These are phyloP conservation scores for Flaveria sonorensis DNA, from an alignment of 129 eudicot species.

Conservation along the genomic window DNA sequence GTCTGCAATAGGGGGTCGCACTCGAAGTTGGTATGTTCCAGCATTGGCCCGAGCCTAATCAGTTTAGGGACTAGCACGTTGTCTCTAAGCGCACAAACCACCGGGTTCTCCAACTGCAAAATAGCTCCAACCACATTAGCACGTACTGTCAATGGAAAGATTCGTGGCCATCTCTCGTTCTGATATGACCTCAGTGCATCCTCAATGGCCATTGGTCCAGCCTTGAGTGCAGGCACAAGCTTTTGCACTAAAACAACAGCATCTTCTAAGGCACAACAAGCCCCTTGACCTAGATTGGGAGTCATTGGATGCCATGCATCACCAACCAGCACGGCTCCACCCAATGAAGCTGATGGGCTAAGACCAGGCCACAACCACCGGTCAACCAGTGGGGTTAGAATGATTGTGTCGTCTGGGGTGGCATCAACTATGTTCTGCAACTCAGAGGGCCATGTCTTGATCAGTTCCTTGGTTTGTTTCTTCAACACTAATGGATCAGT, in stretches of 20 bases:
- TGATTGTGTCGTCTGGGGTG: slow-evolving; percentile 72
- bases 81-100: slow-evolving; percentile 72
- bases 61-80: slow-evolving; percentile 72
- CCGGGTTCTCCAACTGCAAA: slow-evolving; percentile 76
- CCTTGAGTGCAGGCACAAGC: slow-evolving; percentile 52
- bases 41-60: slow-evolving; percentile 68
- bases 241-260: slow-evolving; percentile 71
- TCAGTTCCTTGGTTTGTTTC: slow-evolving; percentile 56
- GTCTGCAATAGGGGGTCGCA: slow-evolving; percentile 49
- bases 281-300: slow-evolving; percentile 98
- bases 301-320: slow-evolving; percentile 99
- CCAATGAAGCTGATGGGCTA: slow-evolving; percentile 71
- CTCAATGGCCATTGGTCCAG: slow-evolving; percentile 50
- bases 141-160: slow-evolving; percentile 71
- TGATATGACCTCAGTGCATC: slow-evolving; percentile 63
- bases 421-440: slow-evolving; percentile 52
- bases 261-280: slow-evolving; percentile 95
- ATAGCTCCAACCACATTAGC: slow-evolving; percentile 73
- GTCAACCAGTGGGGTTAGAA: slow-evolving; percentile 70
- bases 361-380: slow-evolving; percentile 91
- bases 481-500: slow-evolving; percentile 68
- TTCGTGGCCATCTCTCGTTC: slow-evolving; percentile 68
- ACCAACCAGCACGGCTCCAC: slow-evolving; percentile 74
- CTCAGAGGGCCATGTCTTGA: slow-evolving; percentile 68
- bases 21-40: slow-evolving; percentile 84